Evolutionary conservation across 768 basidiomycete genomes (phyloP), one percentile per base, ranked within the genome.

Genomic region (Pisolithus albus): DNA sequence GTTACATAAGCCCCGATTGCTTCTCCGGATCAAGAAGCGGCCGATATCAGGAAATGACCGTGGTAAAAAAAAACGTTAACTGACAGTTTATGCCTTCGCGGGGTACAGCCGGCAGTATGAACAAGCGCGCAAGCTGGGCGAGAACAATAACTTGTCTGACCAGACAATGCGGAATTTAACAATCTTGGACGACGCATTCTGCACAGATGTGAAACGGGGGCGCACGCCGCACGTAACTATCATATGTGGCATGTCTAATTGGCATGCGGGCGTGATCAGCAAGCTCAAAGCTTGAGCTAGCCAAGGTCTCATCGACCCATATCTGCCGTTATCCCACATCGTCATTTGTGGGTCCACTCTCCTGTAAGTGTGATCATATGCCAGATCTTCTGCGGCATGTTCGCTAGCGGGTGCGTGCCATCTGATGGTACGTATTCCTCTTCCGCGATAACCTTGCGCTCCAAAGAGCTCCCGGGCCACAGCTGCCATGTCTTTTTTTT

Each of bases 41-140:
- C 26, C 15, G n/a, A n/a, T n/a, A 44, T 48, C 44, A 24, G 28
- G 42, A 53, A 46, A 50, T 53, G 52, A 56, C 37, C 28, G 53
- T 52, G 57, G 57, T 43, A 51, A 55, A 43, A 43, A 51, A 55
- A 43, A 43, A 43, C 23, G 46, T 6, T 15, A 18, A 44, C 52
- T 62, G 61, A 59, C 61, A 63, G 52, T 57, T 56, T 52, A 50
- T 61, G 63, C 50, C 63, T 44, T 62, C 63, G 63, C 65, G 63
- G 64, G 61, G 56, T 61, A 34, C 32, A 18, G 19, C 39, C 23
- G 39, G 54, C 26, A 47, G 18, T 46, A 39, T 52, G 48, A 40
- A 5, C 40, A 54, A 21, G 40, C 16, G 34, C 30, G 40, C 24
- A 16, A 47, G 43, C 50, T 36, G 30, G 42, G 34, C 2, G 49